Conservation (phyloP, 345 rosid species). For the Eucalyptus guilfoylei region DNA sequence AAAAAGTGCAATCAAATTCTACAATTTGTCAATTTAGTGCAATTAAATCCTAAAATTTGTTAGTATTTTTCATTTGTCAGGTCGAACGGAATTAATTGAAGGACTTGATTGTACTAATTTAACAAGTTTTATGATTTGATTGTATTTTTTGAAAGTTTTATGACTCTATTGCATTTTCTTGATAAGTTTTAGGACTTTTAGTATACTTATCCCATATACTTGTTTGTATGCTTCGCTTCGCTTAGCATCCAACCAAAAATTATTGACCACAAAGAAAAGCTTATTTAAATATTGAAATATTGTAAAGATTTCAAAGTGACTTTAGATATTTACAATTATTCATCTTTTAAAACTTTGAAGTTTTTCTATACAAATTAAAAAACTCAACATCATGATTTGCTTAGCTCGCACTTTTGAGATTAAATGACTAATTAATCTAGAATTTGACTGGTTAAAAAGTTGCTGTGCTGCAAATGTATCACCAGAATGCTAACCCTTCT, state of each 20-base stretch:
- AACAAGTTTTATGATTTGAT: too few relatives aligned
- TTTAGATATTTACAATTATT: background rate
- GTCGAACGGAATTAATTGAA: accelerated
- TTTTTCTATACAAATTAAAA: background rate
- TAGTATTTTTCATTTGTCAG: too few relatives aligned
- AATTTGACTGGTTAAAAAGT: background rate
- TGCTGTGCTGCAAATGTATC: background rate
- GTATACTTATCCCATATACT: background rate
- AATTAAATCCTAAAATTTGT: too few relatives aligned
- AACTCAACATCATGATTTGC: background rate
- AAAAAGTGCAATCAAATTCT: too few relatives aligned
- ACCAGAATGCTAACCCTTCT: background rate
- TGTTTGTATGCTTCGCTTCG: background rate
- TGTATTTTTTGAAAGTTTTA: too few relatives aligned
- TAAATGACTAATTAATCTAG: background rate
- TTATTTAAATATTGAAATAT: background rate
- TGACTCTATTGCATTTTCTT: too few relatives aligned
- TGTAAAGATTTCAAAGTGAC: background rate
- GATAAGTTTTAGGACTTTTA: too few relatives aligned
- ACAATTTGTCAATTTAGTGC: too few relatives aligned
- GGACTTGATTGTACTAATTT: too few relatives aligned
- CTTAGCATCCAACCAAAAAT: background rate
- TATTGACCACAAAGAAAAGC: background rate
- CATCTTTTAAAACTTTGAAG: background rate
- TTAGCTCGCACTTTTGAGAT: background rate